These are phyloP conservation scores for Fusarium praegraminearum DNA, from an alignment of 2,329 filamentous ascomycete genomes.

Conservation along the genomic window DNA sequence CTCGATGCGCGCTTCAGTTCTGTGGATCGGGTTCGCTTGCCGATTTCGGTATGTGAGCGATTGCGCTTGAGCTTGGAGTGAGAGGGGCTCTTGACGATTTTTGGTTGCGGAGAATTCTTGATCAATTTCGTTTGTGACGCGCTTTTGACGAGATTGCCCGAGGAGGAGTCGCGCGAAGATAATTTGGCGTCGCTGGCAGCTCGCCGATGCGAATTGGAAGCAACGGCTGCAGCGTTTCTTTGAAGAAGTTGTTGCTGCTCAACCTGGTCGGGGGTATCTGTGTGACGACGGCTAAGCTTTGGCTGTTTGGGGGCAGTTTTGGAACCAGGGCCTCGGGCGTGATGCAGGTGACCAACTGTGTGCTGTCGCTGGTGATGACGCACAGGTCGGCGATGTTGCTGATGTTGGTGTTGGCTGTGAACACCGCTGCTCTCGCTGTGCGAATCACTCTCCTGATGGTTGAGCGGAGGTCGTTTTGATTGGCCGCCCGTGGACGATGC, in stretches of 20 bases:
- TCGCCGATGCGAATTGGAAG: constrained; percentile 59
- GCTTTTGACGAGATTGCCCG: constrained; percentile 65
- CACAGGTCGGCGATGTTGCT: constrained; percentile 50
- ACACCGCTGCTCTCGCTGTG: constrained; percentile 50
- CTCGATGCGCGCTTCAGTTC: constrained; percentile 66
- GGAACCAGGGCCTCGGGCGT: constrained; percentile 65
- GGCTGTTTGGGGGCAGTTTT: constrained; percentile 63
- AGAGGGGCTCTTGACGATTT: constrained; percentile 63
- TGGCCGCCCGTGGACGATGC: constrained; percentile 62
- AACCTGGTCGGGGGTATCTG: constrained; percentile 53
- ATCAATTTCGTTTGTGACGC: constrained; percentile 64
- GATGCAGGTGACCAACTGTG: constrained; percentile 57
- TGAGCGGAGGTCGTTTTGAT: constrained; percentile 65
- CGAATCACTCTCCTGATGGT: constrained; percentile 53
- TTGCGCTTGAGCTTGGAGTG: constrained; percentile 59
- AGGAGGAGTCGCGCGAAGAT: constrained; percentile 57
- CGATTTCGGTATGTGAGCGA: constrained; percentile 40
- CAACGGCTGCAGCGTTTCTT: constrained; percentile 24
- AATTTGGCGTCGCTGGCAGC: constrained; percentile 65
- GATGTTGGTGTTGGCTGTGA: constrained; percentile 50
- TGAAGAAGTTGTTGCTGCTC: constrained; percentile 48
- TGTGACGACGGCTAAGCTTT: constrained; percentile 59
- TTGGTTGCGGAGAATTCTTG: constrained; percentile 62
- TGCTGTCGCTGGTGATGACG: constrained; percentile 53
- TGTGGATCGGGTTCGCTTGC: constrained; percentile 69